Evolutionary conservation across 2,329 filamentous ascomycete species (phyloP).

Genomic region (Graphilbum sp.): DNA sequence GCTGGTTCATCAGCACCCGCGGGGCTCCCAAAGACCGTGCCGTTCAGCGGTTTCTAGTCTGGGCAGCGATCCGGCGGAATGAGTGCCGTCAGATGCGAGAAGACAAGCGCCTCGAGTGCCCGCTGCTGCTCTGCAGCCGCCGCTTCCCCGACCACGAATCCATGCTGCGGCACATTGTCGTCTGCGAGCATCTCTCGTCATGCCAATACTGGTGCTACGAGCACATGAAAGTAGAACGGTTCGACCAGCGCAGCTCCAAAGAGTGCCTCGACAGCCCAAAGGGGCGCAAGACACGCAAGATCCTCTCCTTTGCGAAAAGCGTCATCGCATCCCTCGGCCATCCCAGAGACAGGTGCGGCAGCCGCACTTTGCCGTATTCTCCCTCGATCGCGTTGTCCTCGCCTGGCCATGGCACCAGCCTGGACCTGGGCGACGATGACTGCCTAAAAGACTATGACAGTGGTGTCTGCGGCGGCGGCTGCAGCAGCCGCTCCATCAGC

Average conservation of each 20-base stretch:
- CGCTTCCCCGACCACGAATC: constrained; percentile 33
- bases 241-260: constrained; percentile 34
- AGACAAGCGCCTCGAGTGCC: constrained; percentile 33
- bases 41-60: constrained; percentile 37
- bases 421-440: constrained; percentile 1
- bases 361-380: constrained; percentile 9
- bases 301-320: constrained; percentile 34
- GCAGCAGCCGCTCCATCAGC: constrained; percentile 2
- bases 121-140: constrained; percentile 32
- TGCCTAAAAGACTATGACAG: not conserved
- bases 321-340: constrained; percentile 37
- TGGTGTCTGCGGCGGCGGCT: constrained; percentile 2
- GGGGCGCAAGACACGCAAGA: constrained; percentile 34
- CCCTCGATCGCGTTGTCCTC: not conserved
- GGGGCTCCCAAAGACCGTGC: constrained; percentile 33
- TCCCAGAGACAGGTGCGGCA: constrained; percentile 19
- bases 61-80: constrained; percentile 39
- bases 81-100: constrained; percentile 27
- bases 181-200: constrained; percentile 28
- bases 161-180: constrained; percentile 36
- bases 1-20: constrained; percentile 20
- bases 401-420: not conserved
- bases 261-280: constrained; percentile 32
- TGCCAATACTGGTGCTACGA: constrained; percentile 42
- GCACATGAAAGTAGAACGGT: constrained; percentile 33